Percentiles rank a stretch among this genome's conserved stretches.
These are phyloP conservation scores for Corymbia citriodora DNA, from an alignment of 441 rosid genomes.

Conservation along the genomic window DNA sequence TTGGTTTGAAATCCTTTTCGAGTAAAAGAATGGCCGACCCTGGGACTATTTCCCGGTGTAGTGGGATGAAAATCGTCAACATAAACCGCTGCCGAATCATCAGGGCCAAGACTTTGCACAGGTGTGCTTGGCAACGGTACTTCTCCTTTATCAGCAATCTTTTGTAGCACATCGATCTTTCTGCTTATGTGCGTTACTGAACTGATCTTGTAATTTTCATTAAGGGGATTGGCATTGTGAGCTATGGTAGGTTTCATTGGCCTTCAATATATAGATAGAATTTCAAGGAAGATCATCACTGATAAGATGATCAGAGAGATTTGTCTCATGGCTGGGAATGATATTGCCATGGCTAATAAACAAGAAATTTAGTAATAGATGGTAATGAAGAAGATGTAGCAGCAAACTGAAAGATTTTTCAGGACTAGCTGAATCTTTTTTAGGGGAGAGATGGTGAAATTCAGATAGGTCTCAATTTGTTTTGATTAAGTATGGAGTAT, in stretches of 20 bases:
- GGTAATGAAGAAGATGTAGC: no score
- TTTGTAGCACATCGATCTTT: not conserved
- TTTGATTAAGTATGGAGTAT: not conserved
- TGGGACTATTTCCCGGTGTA: not conserved
- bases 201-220: not conserved
- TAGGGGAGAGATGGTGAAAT: no score
- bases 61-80: not conserved
- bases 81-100: not conserved
- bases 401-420: no score
- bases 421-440: not conserved
- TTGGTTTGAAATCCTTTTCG: not conserved
- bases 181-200: not conserved
- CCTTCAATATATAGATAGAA: not conserved
- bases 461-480: no score
- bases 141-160: not conserved
- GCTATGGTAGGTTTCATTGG: not conserved
- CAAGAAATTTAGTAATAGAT: no score
- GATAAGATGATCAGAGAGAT: no score
- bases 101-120: not conserved
- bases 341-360: no score
- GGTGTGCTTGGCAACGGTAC: not conserved
- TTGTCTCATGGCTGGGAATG: no score
- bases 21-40: not conserved
- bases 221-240: not conserved
- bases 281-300: no score